A percentile compares a stretch with the other conserved stretches of the same genome.
Evolutionary conservation across 2,329 filamentous ascomycete species (phyloP).

Genomic region (Aureobasidium sp.): DNA sequence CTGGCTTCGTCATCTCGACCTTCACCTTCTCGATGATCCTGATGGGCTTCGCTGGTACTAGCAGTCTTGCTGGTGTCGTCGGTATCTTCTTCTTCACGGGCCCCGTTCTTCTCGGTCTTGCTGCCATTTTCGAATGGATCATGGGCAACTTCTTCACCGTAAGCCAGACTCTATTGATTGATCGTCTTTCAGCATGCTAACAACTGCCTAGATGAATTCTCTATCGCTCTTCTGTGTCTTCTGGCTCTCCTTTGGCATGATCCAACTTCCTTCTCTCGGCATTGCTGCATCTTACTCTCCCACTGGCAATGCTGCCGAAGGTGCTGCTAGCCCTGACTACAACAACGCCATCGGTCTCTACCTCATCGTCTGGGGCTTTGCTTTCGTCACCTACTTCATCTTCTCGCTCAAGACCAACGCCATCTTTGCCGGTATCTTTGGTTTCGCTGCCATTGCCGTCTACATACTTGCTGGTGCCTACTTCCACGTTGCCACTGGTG

Average conservation of each 20-base stretch:
- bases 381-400: constrained; percentile 45
- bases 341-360: constrained; percentile 46
- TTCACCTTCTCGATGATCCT: constrained; percentile 36
- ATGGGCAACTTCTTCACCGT: constrained; percentile 42
- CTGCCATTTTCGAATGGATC: constrained; percentile 48
- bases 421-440: constrained; percentile 45
- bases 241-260: constrained; percentile 47
- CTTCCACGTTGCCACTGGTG: constrained; percentile 40
- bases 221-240: constrained; percentile 48
- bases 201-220: constrained; percentile 38
- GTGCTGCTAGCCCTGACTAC: constrained; percentile 38
- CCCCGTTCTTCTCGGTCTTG: constrained; percentile 41
- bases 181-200: not conserved
- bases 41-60: constrained; percentile 36
- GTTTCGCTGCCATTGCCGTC: constrained; percentile 39
- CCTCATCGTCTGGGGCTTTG: constrained; percentile 48
- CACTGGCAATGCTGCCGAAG: constrained; percentile 38
- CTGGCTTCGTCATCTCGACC: constrained; percentile 34
- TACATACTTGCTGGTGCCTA: constrained; percentile 46
- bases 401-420: constrained; percentile 47
- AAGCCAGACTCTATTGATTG: not conserved
- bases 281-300: constrained; percentile 40
- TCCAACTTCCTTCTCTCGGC: constrained; percentile 45
- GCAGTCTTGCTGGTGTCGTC: constrained; percentile 30
- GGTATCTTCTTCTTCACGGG: constrained; percentile 39